Evolutionary conservation across 768 basidiomycete genomes (phyloP).

Genomic region (Mycena chlorophos): DNA sequence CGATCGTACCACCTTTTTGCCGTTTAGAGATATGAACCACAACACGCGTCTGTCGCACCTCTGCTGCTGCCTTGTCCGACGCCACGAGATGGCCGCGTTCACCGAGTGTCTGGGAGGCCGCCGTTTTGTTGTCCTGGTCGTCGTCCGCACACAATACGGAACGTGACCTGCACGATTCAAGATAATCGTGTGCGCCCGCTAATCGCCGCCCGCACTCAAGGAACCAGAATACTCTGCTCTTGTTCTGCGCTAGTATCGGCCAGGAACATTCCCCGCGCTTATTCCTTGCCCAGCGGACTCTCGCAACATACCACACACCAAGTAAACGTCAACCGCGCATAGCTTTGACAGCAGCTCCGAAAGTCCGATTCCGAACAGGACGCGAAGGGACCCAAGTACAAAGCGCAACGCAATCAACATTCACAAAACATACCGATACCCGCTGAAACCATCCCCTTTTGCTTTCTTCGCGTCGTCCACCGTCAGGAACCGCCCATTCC

Average conservation of each 20-base stretch:
- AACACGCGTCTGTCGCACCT: neutral
- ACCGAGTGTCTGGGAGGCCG: neutral
- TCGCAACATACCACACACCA: too few relatives aligned
- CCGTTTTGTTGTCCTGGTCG: too few relatives aligned
- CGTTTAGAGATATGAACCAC: neutral
- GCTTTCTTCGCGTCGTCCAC: constrained; percentile 57
- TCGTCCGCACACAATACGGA: too few relatives aligned
- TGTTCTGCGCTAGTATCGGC: too few relatives aligned
- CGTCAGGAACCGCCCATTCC: constrained; percentile 54
- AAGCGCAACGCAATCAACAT: too few relatives aligned
- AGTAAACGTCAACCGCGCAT: too few relatives aligned
- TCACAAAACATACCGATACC: constrained; percentile 67
- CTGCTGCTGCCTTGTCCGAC: neutral
- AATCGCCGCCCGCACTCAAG: neutral
- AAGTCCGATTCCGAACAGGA: neutral
- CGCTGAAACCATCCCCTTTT: constrained; percentile 75
- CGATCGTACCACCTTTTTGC: constrained; percentile 1
- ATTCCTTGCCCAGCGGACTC: too few relatives aligned
- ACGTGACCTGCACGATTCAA: too few relatives aligned
- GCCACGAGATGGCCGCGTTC: neutral
- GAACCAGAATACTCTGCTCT: neutral
- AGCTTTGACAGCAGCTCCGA: too few relatives aligned
- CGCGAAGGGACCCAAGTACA: neutral
- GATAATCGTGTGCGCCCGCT: neutral
- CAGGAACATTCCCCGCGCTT: too few relatives aligned